Conservation (phyloP, 257 asterid genomes). For the Ilex aquifolium region DNA sequence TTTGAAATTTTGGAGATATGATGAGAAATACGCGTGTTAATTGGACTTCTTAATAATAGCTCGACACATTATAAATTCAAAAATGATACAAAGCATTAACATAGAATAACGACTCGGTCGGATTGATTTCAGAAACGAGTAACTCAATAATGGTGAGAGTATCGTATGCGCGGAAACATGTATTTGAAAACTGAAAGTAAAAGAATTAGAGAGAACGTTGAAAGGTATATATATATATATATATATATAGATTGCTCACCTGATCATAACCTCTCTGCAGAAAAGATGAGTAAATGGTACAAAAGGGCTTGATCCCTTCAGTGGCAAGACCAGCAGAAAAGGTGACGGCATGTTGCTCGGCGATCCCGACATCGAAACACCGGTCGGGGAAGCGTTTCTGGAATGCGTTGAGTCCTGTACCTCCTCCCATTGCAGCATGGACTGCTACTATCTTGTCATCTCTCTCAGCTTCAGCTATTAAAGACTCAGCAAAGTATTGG, state of each 20-base stretch:
- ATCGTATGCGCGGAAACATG: too few relatives aligned
- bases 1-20: too few relatives aligned
- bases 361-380: conserved; percentile 66
- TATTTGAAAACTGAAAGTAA: too few relatives aligned
- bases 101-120: too few relatives aligned
- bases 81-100: too few relatives aligned
- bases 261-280: conserved; percentile 72
- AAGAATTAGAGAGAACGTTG: too few relatives aligned
- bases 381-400: conserved; percentile 46
- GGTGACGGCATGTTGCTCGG: conserved; percentile 69
- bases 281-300: conserved; percentile 61
- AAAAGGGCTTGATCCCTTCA: conserved; percentile 69
- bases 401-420: conserved; percentile 58
- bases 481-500: conserved; percentile 51
- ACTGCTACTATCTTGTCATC: conserved; percentile 56
- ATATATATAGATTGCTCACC: conserved; percentile 13
- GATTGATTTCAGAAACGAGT: too few relatives aligned
- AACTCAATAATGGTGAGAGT: too few relatives aligned
- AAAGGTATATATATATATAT: too few relatives aligned
- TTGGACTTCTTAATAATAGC: too few relatives aligned
- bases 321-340: conserved; percentile 68
- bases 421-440: conserved; percentile 85
- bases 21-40: too few relatives aligned
- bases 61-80: too few relatives aligned
- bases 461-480: conserved; percentile 49